These are phyloP conservation scores for Cydonia oblonga DNA, from an alignment of 331 rosid species.

Conservation along the genomic window DNA sequence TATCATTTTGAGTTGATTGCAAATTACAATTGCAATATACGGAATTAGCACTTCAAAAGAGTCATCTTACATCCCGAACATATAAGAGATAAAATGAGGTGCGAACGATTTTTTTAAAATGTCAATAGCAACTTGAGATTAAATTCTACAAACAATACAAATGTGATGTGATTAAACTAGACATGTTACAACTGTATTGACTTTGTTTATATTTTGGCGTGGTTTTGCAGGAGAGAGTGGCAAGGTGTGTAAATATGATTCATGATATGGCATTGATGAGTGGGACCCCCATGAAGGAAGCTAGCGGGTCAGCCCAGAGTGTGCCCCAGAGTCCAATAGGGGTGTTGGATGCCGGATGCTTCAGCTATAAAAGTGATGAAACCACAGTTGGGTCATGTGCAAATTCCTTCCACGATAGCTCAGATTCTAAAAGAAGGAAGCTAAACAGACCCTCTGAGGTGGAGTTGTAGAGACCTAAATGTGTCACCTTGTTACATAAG, in stretches of 20 bases:
- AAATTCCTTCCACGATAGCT: slow-evolving; percentile 43
- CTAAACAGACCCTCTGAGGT: slow-evolving; percentile 58
- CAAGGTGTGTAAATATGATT: slow-evolving; percentile 50
- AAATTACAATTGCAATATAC: not conserved
- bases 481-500: slow-evolving; percentile 20
- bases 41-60: too few relatives aligned
- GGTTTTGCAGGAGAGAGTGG: slow-evolving; percentile 56
- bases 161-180: not conserved
- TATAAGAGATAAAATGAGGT: not conserved
- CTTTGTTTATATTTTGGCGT: not conserved
- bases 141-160: not conserved
- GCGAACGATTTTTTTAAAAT: not conserved
- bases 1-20: slow-evolving; percentile 20
- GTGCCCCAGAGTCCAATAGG: slow-evolving; percentile 77
- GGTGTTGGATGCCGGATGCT: slow-evolving; percentile 64
- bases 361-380: slow-evolving; percentile 75
- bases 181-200: not conserved
- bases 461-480: slow-evolving; percentile 27
- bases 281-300: slow-evolving; percentile 19
- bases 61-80: not conserved
- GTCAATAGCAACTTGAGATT: not conserved
- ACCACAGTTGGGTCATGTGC: slow-evolving; percentile 55
- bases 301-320: slow-evolving; percentile 27
- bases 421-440: slow-evolving; percentile 82
- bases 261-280: slow-evolving; percentile 18